phyloP scores from a whole-genome alignment of 495 filamentous ascomycete species.

The Lentithecium fluviatile region DNA sequence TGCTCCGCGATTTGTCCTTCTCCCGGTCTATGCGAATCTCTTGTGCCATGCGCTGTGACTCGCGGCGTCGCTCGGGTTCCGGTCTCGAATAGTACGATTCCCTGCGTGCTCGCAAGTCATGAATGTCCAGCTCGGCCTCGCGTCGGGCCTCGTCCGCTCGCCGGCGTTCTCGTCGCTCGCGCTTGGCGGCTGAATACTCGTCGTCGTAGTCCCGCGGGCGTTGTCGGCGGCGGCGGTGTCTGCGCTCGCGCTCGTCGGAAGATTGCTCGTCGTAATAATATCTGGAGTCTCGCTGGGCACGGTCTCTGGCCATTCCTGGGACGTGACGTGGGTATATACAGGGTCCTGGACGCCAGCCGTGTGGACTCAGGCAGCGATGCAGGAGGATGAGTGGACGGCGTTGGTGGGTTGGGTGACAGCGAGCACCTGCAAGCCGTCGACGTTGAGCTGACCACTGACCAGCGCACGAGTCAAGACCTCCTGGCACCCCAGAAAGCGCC shows the following conservation, averaged over 20 bases:
- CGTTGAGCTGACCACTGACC: conserved; percentile 13
- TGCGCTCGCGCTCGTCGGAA: conserved; percentile 18
- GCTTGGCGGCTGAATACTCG: conserved; percentile 17
- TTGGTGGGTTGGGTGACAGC: conserved; percentile 6
- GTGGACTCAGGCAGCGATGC: conserved; percentile 31
- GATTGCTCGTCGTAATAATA: conserved; percentile 28
- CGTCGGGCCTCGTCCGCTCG: conserved; percentile 19
- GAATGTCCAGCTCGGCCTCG: conserved; percentile 21
- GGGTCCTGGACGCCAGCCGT: conserved; percentile 22
- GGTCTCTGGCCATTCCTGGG: conserved; percentile 28
- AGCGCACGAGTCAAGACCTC: conserved; percentile 21
- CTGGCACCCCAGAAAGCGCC: background rate
- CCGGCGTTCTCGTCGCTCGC: conserved; percentile 21
- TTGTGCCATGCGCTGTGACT: conserved; percentile 32
- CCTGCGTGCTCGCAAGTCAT: conserved; percentile 26
- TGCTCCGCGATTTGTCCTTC: conserved; percentile 17
- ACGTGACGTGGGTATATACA: background rate
- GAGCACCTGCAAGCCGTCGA: conserved; percentile 16
- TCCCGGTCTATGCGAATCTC: conserved; percentile 21
- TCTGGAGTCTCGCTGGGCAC: conserved; percentile 13
- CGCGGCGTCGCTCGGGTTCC: conserved; percentile 13
- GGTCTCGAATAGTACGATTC: conserved; percentile 22
- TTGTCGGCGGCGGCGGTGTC: conserved; percentile 20
- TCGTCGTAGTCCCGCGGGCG: conserved; percentile 24
- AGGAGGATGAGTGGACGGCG: conserved; percentile 13